Base-by-base conservation (phyloP, 352 stramenopile genomes). In the Pythium volutum region DNA sequence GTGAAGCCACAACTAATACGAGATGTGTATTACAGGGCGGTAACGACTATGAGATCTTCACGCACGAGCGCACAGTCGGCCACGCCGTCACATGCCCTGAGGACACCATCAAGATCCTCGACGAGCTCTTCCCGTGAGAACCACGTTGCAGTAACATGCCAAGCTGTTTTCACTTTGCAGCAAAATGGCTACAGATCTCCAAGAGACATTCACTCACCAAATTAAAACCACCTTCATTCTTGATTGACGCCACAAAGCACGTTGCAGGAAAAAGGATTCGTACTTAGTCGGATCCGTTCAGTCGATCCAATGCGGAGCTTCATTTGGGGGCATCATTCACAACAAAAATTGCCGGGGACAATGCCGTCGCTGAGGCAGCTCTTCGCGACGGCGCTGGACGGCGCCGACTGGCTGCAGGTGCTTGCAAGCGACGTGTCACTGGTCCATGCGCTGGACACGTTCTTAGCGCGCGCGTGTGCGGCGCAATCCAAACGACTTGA, bases 1-100 rank as follows among this genome's bases (percentile, higher is more conserved):
- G n/a, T n/a, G n/a, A n/a, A n/a, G n/a, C n/a, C n/a, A n/a, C n/a
- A n/a, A n/a, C n/a, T n/a, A n/a, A n/a, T n/a, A n/a, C 14, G 25
- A 12, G 22, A 31, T 51, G n/a, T 65, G 31, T 55, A 16, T 12
- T 29, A 36, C 38, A 70, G 63, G 97, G 97, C 53, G 97, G 97
- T 56, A 99, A 99, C 74, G 97, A 99, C 80, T 98, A 96, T 77
- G 97, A 99, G 76, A 99, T 99, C 76, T 99, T 98, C 83, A 87
- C 77, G 57, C 87, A 96, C 65, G 88, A 98, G 52, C 86, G 96
- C 62, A 99, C 95, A 22, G 98, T 98, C 73, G 97, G 97, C 22
- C 97, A 99, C 75, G 93, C 95, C 31, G 97, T 99, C 34, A 98
- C 85, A 51, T 96, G 79, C 53, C 96, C 92, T 4, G 93, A 98